These are phyloP conservation scores for Epichloe sp. DNA, from an alignment of 2,329 filamentous ascomycete genomes.

Conservation along the genomic window DNA sequence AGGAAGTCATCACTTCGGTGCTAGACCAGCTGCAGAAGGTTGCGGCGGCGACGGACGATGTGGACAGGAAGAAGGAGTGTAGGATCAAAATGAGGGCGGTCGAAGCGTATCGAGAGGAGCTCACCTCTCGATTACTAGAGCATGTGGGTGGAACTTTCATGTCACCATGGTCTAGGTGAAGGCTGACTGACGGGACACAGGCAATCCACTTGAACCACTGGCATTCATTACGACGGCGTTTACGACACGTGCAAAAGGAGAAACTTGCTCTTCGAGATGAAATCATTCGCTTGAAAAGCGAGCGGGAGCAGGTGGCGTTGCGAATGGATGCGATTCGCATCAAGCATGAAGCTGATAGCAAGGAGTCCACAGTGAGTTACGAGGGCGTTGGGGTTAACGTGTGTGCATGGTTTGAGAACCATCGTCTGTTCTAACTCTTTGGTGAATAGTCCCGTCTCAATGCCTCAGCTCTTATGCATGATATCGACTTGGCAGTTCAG, in stretches of 20 bases:
- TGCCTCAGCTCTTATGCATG: slow-evolving; percentile 46
- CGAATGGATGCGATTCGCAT: slow-evolving; percentile 50
- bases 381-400: neutral
- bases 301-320: slow-evolving; percentile 48
- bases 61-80: slow-evolving; percentile 37
- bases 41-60: slow-evolving; percentile 24
- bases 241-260: slow-evolving; percentile 43
- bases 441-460: slow-evolving; percentile 29
- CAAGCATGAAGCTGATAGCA: slow-evolving; percentile 42
- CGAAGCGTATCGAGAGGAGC: slow-evolving; percentile 44
- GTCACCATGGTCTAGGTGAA: neutral
- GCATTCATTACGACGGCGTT: slow-evolving; percentile 42
- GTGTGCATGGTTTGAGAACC: neutral
- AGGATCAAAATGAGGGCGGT: slow-evolving; percentile 42
- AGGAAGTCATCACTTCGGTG: slow-evolving; percentile 42
- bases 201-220: slow-evolving; percentile 47
- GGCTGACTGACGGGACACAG: slow-evolving; percentile 14
- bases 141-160: slow-evolving; percentile 32
- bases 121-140: slow-evolving; percentile 41
- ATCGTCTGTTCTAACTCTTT: neutral
- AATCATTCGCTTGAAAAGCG: slow-evolving; percentile 43
- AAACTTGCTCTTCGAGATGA: slow-evolving; percentile 44
- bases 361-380: slow-evolving; percentile 34
- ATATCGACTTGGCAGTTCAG: slow-evolving; percentile 45
- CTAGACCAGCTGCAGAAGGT: slow-evolving; percentile 34